phyloP scores from a whole-genome alignment of 345 rosid genomes.

The Salix purpurea region DNA sequence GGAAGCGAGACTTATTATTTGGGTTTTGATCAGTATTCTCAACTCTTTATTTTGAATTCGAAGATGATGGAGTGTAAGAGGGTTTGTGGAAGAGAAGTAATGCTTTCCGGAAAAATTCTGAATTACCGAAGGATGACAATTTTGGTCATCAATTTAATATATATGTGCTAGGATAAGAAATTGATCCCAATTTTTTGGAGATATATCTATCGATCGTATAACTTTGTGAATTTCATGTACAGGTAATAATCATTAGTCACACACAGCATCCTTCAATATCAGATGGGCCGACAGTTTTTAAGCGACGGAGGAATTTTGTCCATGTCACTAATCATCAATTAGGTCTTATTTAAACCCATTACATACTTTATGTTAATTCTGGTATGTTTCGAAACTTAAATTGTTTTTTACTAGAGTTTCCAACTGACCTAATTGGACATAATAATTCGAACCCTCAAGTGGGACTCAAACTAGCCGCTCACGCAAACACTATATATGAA shows the following conservation, averaged over 20 bases:
- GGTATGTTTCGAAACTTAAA: neutral
- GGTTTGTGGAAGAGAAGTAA: neutral
- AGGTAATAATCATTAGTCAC: neutral
- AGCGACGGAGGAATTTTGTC: neutral
- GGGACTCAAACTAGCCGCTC: neutral
- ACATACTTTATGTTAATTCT: neutral
- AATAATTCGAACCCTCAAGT: neutral
- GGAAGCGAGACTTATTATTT: neutral
- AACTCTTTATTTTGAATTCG: too few relatives aligned
- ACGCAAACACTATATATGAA: neutral
- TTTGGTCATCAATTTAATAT: too few relatives aligned
- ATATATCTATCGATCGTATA: too few relatives aligned
- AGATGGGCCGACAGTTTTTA: neutral
- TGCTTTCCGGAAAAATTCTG: too few relatives aligned
- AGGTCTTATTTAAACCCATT: neutral
- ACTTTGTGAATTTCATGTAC: neutral
- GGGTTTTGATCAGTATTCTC: too few relatives aligned
- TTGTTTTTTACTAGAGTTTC: neutral
- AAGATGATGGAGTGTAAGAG: neutral
- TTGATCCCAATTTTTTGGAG: neutral
- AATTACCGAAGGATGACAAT: too few relatives aligned
- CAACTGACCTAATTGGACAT: neutral
- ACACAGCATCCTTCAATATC: neutral
- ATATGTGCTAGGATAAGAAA: too few relatives aligned
- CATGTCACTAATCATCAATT: neutral